These are phyloP conservation scores for Saccharomycopsis olivae DNA, from an alignment of 805 yeast genomes.

Conservation along the genomic window DNA sequence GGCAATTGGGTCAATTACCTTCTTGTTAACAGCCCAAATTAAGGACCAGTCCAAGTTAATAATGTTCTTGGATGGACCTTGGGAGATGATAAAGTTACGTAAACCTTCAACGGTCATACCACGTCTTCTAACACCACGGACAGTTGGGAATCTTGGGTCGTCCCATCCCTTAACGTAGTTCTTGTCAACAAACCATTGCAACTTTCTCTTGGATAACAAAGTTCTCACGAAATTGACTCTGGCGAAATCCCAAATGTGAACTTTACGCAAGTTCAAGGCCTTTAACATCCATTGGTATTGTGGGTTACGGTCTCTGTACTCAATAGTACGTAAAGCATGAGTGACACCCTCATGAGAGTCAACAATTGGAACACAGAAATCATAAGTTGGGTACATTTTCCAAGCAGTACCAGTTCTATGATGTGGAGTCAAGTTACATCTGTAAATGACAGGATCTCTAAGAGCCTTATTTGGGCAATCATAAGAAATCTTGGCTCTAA, in stretches of 20 bases:
- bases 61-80: constrained; percentile 97
- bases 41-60: constrained; percentile 95
- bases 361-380: constrained; percentile 96
- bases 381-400: constrained; percentile 98
- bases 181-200: constrained; percentile 98
- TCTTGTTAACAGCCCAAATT: constrained; percentile 97
- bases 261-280: constrained; percentile 76
- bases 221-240: constrained; percentile 97
- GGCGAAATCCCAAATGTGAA: constrained; percentile 96
- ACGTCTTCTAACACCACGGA: constrained; percentile 98
- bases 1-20: constrained; percentile 92
- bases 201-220: constrained; percentile 88
- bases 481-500: constrained; percentile 94
- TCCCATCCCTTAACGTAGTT: constrained; percentile 88
- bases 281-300: constrained; percentile 95
- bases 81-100: constrained; percentile 83
- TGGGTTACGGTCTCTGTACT: constrained; percentile 97
- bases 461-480: constrained; percentile 86
- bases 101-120: constrained; percentile 99
- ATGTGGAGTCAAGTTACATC: constrained; percentile 96
- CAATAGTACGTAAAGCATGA: constrained; percentile 95
- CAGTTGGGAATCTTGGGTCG: constrained; percentile 99
- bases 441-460: constrained; percentile 96
- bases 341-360: constrained; percentile 96
- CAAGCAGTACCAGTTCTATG: constrained; percentile 89